Conservation (phyloP, 2,329 filamentous ascomycete genomes). For the Trichoderma hamatum region DNA sequence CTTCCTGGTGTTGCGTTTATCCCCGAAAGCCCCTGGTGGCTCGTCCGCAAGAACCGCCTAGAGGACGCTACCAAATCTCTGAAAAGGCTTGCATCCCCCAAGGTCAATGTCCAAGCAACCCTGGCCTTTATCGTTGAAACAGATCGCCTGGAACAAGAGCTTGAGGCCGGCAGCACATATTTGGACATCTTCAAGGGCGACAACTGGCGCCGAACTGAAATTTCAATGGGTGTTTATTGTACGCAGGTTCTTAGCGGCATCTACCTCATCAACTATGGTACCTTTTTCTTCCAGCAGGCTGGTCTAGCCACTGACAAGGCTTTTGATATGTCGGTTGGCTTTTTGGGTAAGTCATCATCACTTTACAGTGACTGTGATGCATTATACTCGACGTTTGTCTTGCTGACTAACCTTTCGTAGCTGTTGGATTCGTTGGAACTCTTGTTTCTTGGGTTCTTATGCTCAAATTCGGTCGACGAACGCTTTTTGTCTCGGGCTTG, state of each 20-base stretch:
- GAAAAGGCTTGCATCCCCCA: slow-evolving; percentile 46
- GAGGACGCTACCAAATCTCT: slow-evolving; percentile 37
- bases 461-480: slow-evolving; percentile 47
- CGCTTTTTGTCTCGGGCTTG: slow-evolving; percentile 46
- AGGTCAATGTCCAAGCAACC: slow-evolving; percentile 42
- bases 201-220: slow-evolving; percentile 51
- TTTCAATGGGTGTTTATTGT: slow-evolving; percentile 48
- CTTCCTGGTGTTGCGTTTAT: slow-evolving; percentile 5
- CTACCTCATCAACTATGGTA: slow-evolving; percentile 47
- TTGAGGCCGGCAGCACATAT: slow-evolving; percentile 45
- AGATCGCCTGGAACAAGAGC: slow-evolving; percentile 47
- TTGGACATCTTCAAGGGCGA: slow-evolving; percentile 52
- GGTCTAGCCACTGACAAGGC: slow-evolving; percentile 45
- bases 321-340: slow-evolving; percentile 46
- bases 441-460: slow-evolving; percentile 49
- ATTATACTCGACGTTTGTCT: slow-evolving; percentile 40
- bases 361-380: neutral
- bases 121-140: slow-evolving; percentile 70
- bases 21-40: slow-evolving; percentile 15
- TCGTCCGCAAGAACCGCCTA: slow-evolving; percentile 29
- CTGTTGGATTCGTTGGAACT: slow-evolving; percentile 48
- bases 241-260: slow-evolving; percentile 46
- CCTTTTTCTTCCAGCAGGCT: slow-evolving; percentile 52
- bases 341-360: slow-evolving; percentile 27
- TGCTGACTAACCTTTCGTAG: slow-evolving; percentile 40